These are phyloP conservation scores for Fraxinus angustifolia DNA, from an alignment of 305 asterid genomes.

Conservation along the genomic window DNA sequence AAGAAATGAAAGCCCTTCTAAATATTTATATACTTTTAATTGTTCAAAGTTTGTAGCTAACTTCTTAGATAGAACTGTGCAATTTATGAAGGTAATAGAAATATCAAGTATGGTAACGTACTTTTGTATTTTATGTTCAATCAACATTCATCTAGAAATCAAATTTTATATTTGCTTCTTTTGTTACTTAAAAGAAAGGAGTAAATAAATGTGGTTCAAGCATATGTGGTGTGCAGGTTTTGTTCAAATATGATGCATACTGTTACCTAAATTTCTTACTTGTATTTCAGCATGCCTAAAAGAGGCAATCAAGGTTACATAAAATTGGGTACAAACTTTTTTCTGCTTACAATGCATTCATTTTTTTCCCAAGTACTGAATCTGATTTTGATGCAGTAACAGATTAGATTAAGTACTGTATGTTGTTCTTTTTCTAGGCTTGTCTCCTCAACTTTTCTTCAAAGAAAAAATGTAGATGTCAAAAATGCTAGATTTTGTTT, in stretches of 20 bases:
- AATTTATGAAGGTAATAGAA: conserved; percentile 5
- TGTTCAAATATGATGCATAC: conserved; percentile 1
- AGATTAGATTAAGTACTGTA: conserved; percentile 1
- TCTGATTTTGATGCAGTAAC: not conserved
- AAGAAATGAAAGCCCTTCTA: not conserved
- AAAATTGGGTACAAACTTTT: not conserved
- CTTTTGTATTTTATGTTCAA: not conserved
- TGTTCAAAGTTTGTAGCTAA: not conserved
- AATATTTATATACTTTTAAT: not conserved
- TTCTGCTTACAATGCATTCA: not conserved
- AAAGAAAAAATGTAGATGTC: not conserved
- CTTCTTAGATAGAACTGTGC: not conserved
- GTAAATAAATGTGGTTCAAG: not conserved
- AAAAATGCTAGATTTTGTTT: not conserved
- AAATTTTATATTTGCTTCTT: not conserved
- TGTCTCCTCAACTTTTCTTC: conserved; percentile 17
- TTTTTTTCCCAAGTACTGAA: conserved; percentile 15
- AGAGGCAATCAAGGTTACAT: not conserved
- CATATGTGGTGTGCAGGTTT: not conserved
- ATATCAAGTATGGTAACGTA: not conserved
- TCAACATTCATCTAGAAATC: not conserved
- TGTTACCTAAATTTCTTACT: not conserved
- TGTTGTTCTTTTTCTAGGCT: conserved; percentile 16
- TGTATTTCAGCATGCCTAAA: not conserved
- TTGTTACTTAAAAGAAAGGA: conserved; percentile 5